A percentile compares a stretch with the other conserved stretches of the same genome.
These are phyloP conservation scores for Grosmannia penicillata DNA, from an alignment of 2,329 filamentous ascomycete species.

Conservation along the genomic window DNA sequence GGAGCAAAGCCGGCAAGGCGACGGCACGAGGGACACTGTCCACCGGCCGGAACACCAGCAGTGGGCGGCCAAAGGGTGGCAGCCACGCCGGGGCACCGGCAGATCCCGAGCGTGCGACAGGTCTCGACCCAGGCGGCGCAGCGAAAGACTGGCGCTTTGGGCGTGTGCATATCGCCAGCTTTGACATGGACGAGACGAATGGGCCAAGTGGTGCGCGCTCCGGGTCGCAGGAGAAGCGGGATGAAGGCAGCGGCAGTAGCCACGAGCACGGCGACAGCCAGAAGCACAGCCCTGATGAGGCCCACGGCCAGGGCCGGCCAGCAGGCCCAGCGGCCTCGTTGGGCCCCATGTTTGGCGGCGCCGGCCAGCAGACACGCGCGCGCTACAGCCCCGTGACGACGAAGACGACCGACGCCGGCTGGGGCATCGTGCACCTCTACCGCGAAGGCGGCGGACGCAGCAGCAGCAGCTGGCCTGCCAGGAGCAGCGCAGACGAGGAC, in stretches of 20 bases:
- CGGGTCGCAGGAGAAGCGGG: too few relatives aligned
- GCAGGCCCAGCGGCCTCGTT: slow-evolving; percentile 21
- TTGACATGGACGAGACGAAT: slow-evolving; percentile 53
- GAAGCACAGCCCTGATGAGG: too few relatives aligned
- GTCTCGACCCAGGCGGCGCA: slow-evolving; percentile 32
- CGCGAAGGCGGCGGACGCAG: slow-evolving; percentile 43
- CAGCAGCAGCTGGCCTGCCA: slow-evolving; percentile 8
- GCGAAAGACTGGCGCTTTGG: slow-evolving; percentile 68
- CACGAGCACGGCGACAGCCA: too few relatives aligned
- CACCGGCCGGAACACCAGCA: too few relatives aligned
- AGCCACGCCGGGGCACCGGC: too few relatives aligned
- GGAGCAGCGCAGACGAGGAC: slow-evolving; percentile 11
- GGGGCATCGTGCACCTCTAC: slow-evolving; percentile 90
- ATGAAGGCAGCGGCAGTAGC: slow-evolving; percentile 12
- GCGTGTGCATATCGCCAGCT: slow-evolving; percentile 61
- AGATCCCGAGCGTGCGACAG: slow-evolving; percentile 14
- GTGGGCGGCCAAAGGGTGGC: too few relatives aligned
- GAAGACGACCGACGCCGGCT: slow-evolving; percentile 64
- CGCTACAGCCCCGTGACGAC: slow-evolving; percentile 58
- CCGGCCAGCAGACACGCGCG: slow-evolving; percentile 70
- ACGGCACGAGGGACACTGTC: too few relatives aligned
- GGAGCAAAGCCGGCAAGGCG: too few relatives aligned
- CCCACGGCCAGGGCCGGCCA: too few relatives aligned
- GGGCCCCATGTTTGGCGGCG: slow-evolving; percentile 38
- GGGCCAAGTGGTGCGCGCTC: too few relatives aligned